Evolutionary conservation across 768 basidiomycete species (phyloP).

Genomic region (Boletus speciosus): DNA sequence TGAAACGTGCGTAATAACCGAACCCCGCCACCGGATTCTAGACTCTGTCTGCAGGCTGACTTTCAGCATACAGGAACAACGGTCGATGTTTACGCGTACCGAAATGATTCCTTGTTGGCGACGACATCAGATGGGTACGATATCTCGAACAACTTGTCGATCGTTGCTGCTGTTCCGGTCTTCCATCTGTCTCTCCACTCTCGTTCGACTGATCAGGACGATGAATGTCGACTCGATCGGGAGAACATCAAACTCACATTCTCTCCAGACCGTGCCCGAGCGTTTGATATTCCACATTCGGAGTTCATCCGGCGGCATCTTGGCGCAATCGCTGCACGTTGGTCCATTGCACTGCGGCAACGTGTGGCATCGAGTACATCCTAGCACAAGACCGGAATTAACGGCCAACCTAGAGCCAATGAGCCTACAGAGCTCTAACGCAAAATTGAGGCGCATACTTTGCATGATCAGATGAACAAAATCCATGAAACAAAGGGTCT

Average conservation of each 20-base stretch:
- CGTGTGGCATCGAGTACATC: conserved; percentile 46
- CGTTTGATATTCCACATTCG: conserved; percentile 47
- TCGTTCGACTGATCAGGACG: conserved; percentile 44
- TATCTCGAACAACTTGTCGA: conserved; percentile 59
- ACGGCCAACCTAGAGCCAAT: conserved; percentile 47
- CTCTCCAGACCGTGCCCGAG: conserved; percentile 48
- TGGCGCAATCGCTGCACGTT: conserved; percentile 51
- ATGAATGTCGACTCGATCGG: conserved; percentile 19
- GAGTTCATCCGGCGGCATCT: conserved; percentile 38
- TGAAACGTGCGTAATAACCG: conserved; percentile 59
- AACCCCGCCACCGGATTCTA: conserved; percentile 34
- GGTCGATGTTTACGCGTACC: conserved; percentile 32
- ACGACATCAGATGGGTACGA: conserved; percentile 27
- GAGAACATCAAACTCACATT: conserved; percentile 38
- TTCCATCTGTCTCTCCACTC: conserved; percentile 47
- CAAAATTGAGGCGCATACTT: conserved; percentile 37
- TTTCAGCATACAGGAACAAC: conserved; percentile 2
- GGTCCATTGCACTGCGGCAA: conserved; percentile 45
- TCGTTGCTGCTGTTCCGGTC: conserved; percentile 32
- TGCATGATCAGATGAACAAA: conserved; percentile 59
- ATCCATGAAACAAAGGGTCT: conserved; percentile 47
- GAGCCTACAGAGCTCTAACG: conserved; percentile 5
- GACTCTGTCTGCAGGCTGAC: conserved; percentile 24
- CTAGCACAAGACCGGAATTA: conserved; percentile 43
- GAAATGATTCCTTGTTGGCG: conserved; percentile 45